Evolutionary conservation across 2,329 filamentous ascomycete genomes (phyloP).

Genomic region (Macrophomina phaseolina): DNA sequence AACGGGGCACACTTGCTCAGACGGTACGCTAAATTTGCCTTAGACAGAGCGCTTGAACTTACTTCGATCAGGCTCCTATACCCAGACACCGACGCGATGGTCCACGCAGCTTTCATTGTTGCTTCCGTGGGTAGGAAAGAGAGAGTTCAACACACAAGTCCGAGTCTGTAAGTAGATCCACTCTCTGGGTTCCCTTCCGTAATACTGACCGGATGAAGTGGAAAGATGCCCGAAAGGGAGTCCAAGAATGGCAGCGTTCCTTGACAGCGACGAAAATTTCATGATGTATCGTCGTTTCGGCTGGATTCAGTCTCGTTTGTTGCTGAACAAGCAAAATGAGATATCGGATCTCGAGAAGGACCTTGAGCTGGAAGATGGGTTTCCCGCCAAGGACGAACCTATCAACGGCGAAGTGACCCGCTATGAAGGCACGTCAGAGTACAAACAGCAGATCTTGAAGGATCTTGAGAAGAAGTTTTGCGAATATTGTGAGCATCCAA

Average conservation of each 20-base stretch:
- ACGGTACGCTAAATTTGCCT: background rate
- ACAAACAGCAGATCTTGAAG: background rate
- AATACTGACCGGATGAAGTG: constrained; percentile 27
- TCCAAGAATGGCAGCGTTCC: constrained; percentile 46
- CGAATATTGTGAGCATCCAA: background rate
- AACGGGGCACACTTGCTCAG: background rate
- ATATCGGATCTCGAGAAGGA: constrained; percentile 34
- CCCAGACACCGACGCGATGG: background rate
- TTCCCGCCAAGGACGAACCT: background rate
- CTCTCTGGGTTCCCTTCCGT: too few relatives aligned
- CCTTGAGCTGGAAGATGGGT: background rate
- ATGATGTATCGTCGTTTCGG: constrained; percentile 51
- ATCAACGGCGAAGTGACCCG: background rate
- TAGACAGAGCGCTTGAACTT: too few relatives aligned
- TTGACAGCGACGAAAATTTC: constrained; percentile 51
- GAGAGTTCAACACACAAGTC: background rate
- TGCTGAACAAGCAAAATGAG: constrained; percentile 38
- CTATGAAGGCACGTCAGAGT: background rate
- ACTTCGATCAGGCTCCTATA: background rate
- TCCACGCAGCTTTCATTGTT: background rate
- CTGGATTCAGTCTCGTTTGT: constrained; percentile 47
- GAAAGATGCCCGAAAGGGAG: constrained; percentile 39
- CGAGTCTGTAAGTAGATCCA: background rate
- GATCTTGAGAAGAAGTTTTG: background rate
- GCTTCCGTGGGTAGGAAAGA: background rate